A percentile compares a stretch with the other conserved stretches of the same genome.
Evolutionary conservation across 306 rosid species (phyloP).

Genomic region (Lupinus albus): DNA sequence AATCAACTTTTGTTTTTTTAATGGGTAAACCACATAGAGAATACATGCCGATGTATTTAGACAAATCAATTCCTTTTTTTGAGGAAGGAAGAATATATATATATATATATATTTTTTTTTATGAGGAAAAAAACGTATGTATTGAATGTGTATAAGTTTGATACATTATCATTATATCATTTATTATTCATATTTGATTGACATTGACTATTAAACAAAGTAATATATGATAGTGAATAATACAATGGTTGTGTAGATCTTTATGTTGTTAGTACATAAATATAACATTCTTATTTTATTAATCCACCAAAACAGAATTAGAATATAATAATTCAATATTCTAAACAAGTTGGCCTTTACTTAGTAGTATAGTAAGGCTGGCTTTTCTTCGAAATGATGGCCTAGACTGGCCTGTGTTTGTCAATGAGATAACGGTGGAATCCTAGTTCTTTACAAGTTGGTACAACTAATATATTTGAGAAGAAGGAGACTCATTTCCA

Average conservation of each 20-base stretch:
- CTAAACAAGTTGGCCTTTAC: slow-evolving; percentile 42
- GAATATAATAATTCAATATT: slow-evolving; percentile 31
- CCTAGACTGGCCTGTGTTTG: slow-evolving; percentile 35
- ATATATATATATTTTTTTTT: too few species aligned
- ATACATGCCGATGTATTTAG: slow-evolving; percentile 43
- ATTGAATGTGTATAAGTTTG: too few species aligned
- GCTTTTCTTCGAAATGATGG: slow-evolving; percentile 47
- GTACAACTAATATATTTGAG: too few species aligned
- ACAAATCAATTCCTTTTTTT: slow-evolving; percentile 35
- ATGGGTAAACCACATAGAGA: slow-evolving; percentile 36
- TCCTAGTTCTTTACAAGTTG: slow-evolving; percentile 23
- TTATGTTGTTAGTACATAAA: too few species aligned
- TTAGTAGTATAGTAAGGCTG: slow-evolving; percentile 26
- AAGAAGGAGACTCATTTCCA: too few species aligned
- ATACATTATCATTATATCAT: too few species aligned
- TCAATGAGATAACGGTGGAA: neutral
- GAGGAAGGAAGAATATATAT: slow-evolving; percentile 42
- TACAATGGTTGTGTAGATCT: too few species aligned
- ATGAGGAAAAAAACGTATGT: too few species aligned
- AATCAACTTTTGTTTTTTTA: slow-evolving; percentile 37
- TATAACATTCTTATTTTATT: too few species aligned
- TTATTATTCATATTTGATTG: too few species aligned
- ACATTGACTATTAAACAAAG: too few species aligned
- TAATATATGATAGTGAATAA: too few species aligned
- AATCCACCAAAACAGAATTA: slow-evolving; percentile 13